These are phyloP conservation scores for Pseudogymnoascus sp. DNA, from an alignment of 2,329 filamentous ascomycete species.

Conservation along the genomic window DNA sequence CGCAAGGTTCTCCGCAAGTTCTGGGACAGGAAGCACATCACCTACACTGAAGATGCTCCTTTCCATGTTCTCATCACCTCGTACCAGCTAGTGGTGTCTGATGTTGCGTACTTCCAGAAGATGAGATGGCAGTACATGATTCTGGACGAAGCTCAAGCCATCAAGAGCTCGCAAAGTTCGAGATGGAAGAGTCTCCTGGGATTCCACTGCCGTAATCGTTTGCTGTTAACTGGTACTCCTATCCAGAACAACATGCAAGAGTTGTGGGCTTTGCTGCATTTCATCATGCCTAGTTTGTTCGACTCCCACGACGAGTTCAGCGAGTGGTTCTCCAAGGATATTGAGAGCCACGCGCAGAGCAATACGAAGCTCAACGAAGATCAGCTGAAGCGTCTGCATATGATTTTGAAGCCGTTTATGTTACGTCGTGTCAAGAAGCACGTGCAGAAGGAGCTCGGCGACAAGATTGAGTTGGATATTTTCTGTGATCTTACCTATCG, in stretches of 20 bases:
- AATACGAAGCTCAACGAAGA: constrained; percentile 99
- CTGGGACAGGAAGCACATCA: constrained; percentile 96
- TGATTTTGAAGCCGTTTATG: constrained; percentile 99
- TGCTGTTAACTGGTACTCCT: constrained; percentile 89
- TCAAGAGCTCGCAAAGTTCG: constrained; percentile 95
- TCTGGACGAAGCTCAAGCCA: constrained; percentile 93
- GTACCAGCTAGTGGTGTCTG: constrained; percentile 92
- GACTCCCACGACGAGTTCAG: constrained; percentile 89
- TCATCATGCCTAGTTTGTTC: constrained; percentile 99
- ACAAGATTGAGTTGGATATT: constrained; percentile 95
- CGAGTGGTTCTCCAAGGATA: constrained; percentile 92
- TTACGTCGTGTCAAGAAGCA: constrained; percentile 99
- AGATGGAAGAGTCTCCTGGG: constrained; percentile 92
- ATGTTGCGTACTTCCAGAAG: constrained; percentile 97
- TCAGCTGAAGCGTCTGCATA: constrained; percentile 90
- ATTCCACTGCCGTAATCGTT: constrained; percentile 90
- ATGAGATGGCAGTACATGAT: constrained; percentile 99
- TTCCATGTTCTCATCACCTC: constrained; percentile 97
- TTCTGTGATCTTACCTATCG: constrained; percentile 96
- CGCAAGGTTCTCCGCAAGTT: constrained; percentile 96
- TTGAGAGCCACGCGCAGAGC: constrained; percentile 95
- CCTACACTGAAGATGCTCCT: constrained; percentile 83
- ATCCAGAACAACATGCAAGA: constrained; percentile 99
- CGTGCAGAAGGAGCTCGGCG: constrained; percentile 94
- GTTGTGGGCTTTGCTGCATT: constrained; percentile 92